phyloP scores from a whole-genome alignment of 805 yeast genomes.

The fission yeast (Schizosaccharomyces pombe) region DNA sequence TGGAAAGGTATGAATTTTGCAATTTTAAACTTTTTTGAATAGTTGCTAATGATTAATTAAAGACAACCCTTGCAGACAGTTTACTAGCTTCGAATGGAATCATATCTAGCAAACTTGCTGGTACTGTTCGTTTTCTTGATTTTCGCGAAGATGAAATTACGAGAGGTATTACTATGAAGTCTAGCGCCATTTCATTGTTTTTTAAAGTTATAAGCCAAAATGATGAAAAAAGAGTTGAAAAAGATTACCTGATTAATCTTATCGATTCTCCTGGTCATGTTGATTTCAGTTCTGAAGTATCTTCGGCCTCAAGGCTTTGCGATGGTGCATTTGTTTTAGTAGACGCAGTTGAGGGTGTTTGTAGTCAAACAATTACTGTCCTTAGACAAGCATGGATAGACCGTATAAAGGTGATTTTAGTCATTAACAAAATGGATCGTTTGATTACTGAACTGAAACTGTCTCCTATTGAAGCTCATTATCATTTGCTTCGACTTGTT shows the following conservation, averaged over 20 bases:
- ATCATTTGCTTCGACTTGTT: slow-evolving; percentile 50
- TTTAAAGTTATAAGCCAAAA: slow-evolving; percentile 29
- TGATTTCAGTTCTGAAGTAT: slow-evolving; percentile 88
- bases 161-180: slow-evolving; percentile 90
- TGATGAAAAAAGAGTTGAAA: slow-evolving; percentile 2
- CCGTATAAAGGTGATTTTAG: slow-evolving; percentile 64
- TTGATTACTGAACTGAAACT: slow-evolving; percentile 59
- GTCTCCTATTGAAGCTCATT: slow-evolving; percentile 64
- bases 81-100: slow-evolving; percentile 87
- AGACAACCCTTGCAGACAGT: slow-evolving; percentile 76
- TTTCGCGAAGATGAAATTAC: slow-evolving; percentile 88
- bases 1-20: slow-evolving; percentile 34
- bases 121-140: slow-evolving; percentile 77
- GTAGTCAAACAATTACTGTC: slow-evolving; percentile 90
- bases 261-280: slow-evolving; percentile 99
- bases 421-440: slow-evolving; percentile 77
- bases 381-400: slow-evolving; percentile 90
- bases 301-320: slow-evolving; percentile 84
- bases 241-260: slow-evolving; percentile 47
- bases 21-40: not conserved
- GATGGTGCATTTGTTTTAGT: slow-evolving; percentile 91
- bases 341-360: slow-evolving; percentile 94
- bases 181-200: slow-evolving; percentile 82
- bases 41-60: not conserved
- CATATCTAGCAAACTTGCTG: slow-evolving; percentile 84